Evolutionary conservation across 257 asterid genomes (phyloP), one percentile per base, ranked within the genome.

Genomic region (Nicotiana sylvestris): DNA sequence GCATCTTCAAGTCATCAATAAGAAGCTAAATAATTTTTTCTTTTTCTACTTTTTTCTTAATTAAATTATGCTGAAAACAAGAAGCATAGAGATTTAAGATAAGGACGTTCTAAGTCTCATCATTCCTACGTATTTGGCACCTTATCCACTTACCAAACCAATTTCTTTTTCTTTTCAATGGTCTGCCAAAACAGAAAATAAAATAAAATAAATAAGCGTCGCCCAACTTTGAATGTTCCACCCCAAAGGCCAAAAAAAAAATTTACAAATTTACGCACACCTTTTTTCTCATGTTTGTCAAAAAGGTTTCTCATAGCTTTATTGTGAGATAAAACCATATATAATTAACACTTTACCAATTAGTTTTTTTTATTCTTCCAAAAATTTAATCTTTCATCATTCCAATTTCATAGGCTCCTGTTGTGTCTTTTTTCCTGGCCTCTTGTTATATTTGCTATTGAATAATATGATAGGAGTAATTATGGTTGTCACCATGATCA

Each of bases 291-390:
- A 13, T 43, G 5, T 82, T 82, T 82, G 82, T 76, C 82, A 76
- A 82, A 82, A 82, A 79, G 85, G 62, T 13, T 61, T 76, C 32
- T 76, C 61, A 29, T 61, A 82, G 25, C 85, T 82, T 82, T 82
- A 72, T 61, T 55, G 12, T 32, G 6, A 60, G 68, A 61, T 43
- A 57, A 82, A 82, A 82, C 33, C 76, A 76, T 43, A 43, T 9
- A 43, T 15, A 37, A 64, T 43, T 62, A 37, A 55, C 27, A 64
- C 70, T 61, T 64, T 55, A 25, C 27, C 15, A 9, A 55, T 25
- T 18, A n/a, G 25, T 67, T 25, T 68, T 56, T 56, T n/a, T 55
- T 35, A 16, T 51, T 16, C 9, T 53, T 32, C 9, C 1, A 5
- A 25, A 10, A 15, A 7, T 1, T 1, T 6, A 1, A 58, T 39